A percentile compares a stretch with the other conserved stretches of the same genome.
Conservation (phyloP, 768 basidiomycete species). For the Lenzites betulinus region DNA sequence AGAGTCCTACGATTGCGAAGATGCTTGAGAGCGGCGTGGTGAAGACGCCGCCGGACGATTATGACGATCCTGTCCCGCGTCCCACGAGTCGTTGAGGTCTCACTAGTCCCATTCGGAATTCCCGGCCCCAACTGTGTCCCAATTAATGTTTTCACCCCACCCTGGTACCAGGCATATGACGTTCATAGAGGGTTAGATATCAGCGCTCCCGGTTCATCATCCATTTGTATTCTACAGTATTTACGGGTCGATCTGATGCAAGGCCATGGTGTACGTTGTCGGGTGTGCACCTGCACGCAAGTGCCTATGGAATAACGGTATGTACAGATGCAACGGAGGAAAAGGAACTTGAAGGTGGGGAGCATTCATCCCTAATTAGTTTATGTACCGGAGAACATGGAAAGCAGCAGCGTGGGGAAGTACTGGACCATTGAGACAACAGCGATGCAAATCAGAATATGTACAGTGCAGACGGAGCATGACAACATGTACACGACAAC, state of each 20-base stretch:
- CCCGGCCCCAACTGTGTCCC: background rate
- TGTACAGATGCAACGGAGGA: too few relatives aligned
- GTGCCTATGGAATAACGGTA: too few relatives aligned
- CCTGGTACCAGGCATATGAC: background rate
- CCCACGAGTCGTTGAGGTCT: slow-evolving; percentile 4
- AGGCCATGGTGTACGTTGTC: background rate
- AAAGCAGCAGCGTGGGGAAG: too few relatives aligned
- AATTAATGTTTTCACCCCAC: background rate
- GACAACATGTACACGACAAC: background rate
- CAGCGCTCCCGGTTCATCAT: background rate
- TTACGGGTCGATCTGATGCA: background rate
- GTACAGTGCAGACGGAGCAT: too few relatives aligned
- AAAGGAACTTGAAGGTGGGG: too few relatives aligned
- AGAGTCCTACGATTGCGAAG: slow-evolving; percentile 47
- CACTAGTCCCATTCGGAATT: background rate
- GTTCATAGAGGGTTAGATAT: background rate
- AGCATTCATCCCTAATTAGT: too few relatives aligned
- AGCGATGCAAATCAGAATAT: too few relatives aligned
- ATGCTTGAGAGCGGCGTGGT: slow-evolving; percentile 64
- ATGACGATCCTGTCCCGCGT: slow-evolving; percentile 26
- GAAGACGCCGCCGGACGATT: slow-evolving; percentile 48
- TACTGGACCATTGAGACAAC: too few relatives aligned
- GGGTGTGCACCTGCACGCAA: too few relatives aligned
- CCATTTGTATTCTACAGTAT: slow-evolving; percentile 7
- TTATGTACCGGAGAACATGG: too few relatives aligned